Evolutionary conservation across 495 filamentous ascomycete genomes (phyloP), one percentile per base, ranked within the genome.

Genomic region (Daldinia vernicosa): DNA sequence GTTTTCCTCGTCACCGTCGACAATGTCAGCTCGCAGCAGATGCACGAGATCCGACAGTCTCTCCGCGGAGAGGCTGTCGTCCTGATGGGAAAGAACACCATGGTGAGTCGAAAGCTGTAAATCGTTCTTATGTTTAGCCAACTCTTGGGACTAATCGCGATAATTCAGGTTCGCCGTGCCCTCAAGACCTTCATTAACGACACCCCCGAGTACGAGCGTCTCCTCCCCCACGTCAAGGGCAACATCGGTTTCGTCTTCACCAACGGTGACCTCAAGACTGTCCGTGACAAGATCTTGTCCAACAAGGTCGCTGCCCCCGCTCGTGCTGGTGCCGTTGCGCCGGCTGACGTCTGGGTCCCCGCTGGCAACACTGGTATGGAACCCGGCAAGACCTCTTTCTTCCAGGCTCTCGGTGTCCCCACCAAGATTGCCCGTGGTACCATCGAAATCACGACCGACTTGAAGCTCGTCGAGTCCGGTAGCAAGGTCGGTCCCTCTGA

Each of bases 351-450:
- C 73, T 98, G 85, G 85, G 84, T 99, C 67, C 95, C 95, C 57
- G 95, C 93, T 70, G 95, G 95, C 84, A 99, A 97, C 89, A 99
- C 96, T 72, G 95, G 95, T 87, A 99, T 99, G 95, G 95, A 99
- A 84, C 95, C 95, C 80, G 95, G 95, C 84, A 99, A 99, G 91
- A 99, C 95, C 76, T 97, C 95, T 76, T 99, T 99, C 94, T 99
- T 99, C 93, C 95, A 99, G 89, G 95, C 95, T 79, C 96, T 99
- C 82, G 95, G 95, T 92, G 93, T 99, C 83, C 95, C 95, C 80
- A 99, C 95, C 87, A 99, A 99, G 92, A 99, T 99, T 85, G 95
- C 95, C 78, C 96, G 95, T 97, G 95, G 95, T 94, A 99, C 95
- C 86, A 98, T 99, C 82, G 95, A 99, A 94, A 99, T 99, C 82